phyloP scores from a whole-genome alignment of 1,284 basidiomycete genomes.

The Wallemia mellicola region DNA sequence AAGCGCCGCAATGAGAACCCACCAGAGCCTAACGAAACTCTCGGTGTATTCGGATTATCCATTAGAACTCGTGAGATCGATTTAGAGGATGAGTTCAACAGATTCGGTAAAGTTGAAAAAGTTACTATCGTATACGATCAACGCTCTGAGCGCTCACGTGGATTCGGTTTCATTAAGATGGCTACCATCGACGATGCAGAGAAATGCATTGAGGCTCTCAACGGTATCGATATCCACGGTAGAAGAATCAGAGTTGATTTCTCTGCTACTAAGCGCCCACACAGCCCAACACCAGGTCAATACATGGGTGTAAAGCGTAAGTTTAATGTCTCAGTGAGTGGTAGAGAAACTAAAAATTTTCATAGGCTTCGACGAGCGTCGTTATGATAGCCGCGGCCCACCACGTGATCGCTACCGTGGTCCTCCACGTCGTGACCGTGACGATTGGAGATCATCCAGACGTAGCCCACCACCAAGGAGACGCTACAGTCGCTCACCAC shows the following conservation, averaged over 20 bases:
- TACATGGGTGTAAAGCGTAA: constrained; percentile 40
- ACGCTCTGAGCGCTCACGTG: constrained; percentile 81
- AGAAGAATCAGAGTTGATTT: constrained; percentile 88
- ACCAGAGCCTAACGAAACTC: constrained; percentile 54
- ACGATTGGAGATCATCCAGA: background rate
- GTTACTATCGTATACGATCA: constrained; percentile 97
- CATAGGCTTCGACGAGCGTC: background rate
- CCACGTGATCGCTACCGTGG: background rate
- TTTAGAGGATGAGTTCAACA: constrained; percentile 69
- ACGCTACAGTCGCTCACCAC: background rate
- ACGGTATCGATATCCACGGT: constrained; percentile 78
- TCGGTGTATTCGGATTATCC: constrained; percentile 86
- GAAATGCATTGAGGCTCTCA: constrained; percentile 62
- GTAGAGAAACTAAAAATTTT: background rate
- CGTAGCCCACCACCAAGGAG: background rate
- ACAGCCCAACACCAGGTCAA: constrained; percentile 85
- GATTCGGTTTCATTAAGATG: constrained; percentile 95
- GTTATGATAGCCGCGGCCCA: background rate
- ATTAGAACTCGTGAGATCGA: constrained; percentile 82
- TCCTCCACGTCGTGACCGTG: background rate
- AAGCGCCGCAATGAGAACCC: constrained; percentile 9
- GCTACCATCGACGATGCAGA: constrained; percentile 52
- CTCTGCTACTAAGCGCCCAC: constrained; percentile 71
- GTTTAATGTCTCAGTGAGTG: background rate
- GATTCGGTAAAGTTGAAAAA: constrained; percentile 73